These are phyloP conservation scores for Phytophthora lateralis DNA, from an alignment of 352 stramenopile genomes.

Conservation along the genomic window DNA sequence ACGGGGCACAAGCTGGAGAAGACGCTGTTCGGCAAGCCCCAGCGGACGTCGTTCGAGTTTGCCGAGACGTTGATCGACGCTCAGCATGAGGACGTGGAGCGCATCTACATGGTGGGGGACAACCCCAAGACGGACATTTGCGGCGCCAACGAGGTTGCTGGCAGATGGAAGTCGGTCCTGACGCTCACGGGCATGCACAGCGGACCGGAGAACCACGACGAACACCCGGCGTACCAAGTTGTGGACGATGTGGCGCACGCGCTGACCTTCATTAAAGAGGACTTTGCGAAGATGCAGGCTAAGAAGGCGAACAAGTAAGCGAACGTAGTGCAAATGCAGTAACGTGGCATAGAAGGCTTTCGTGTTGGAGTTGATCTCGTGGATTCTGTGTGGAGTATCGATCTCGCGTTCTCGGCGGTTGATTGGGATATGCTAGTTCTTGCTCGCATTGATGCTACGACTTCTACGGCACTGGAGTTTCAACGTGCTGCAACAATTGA, in stretches of 20 bases:
- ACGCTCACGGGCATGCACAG: conserved; percentile 85
- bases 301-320: conserved; percentile 17
- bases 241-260: conserved; percentile 73
- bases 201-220: conserved; percentile 67
- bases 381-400: background rate
- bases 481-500: too few species aligned
- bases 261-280: conserved; percentile 79
- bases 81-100: conserved; percentile 66
- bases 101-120: conserved; percentile 90
- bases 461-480: too few species aligned
- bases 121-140: conserved; percentile 86
- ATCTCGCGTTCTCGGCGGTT: too few species aligned
- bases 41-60: conserved; percentile 76
- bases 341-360: background rate
- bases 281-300: conserved; percentile 53
- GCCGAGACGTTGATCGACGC: conserved; percentile 77
- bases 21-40: conserved; percentile 82
- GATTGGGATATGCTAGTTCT: too few species aligned
- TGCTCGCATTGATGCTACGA: too few species aligned
- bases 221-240: conserved; percentile 70
- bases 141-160: conserved; percentile 72
- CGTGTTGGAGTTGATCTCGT: background rate
- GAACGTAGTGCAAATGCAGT: background rate
- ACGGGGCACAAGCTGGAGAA: conserved; percentile 78
- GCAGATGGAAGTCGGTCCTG: conserved; percentile 84